phyloP scores from a whole-genome alignment of 768 basidiomycete genomes.

The Mrakia gelida region DNA sequence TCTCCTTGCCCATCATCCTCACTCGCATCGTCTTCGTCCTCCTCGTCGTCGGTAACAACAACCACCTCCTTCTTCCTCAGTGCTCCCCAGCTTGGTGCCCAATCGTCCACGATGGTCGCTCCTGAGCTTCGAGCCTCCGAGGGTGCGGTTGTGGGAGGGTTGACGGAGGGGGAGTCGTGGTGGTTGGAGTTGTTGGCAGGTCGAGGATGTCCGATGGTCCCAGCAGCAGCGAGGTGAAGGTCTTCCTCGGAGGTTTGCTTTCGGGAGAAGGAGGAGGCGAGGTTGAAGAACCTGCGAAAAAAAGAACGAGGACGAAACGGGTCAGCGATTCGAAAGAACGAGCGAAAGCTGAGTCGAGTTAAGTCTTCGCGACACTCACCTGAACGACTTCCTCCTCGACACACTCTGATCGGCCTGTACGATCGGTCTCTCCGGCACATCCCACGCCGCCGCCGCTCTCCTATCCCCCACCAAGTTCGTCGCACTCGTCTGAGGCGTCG shows the following conservation, averaged over 20 bases:
- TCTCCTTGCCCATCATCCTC: neutral
- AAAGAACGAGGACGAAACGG: neutral
- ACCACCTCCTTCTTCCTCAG: neutral
- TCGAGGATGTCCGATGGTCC: neutral
- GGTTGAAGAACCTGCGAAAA: neutral
- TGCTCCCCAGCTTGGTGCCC: neutral
- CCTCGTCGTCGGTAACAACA: neutral
- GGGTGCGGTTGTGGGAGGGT: neutral
- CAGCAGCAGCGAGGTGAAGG: neutral
- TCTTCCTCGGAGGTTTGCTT: conserved; percentile 13
- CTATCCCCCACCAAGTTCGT: conserved; percentile 10
- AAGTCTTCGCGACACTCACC: too few species aligned
- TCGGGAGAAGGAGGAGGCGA: conserved; percentile 6
- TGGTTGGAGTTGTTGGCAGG: neutral
- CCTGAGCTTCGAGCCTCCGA: conserved; percentile 2
- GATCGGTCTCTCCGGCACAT: conserved; percentile 3
- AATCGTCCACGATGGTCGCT: conserved; percentile 10
- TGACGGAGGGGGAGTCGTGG: neutral
- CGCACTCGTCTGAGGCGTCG: conserved; percentile 23
- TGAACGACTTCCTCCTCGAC: conserved; percentile 23
- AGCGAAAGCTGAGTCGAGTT: too few species aligned
- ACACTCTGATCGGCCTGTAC: neutral
- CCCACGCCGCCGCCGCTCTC: conserved; percentile 21
- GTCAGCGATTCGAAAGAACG: neutral
- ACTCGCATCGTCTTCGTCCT: neutral